A percentile compares a stretch with the other conserved stretches of the same genome.
Evolutionary conservation across 495 filamentous ascomycete genomes (phyloP).

Genomic region (Aspergillus nidulans): DNA sequence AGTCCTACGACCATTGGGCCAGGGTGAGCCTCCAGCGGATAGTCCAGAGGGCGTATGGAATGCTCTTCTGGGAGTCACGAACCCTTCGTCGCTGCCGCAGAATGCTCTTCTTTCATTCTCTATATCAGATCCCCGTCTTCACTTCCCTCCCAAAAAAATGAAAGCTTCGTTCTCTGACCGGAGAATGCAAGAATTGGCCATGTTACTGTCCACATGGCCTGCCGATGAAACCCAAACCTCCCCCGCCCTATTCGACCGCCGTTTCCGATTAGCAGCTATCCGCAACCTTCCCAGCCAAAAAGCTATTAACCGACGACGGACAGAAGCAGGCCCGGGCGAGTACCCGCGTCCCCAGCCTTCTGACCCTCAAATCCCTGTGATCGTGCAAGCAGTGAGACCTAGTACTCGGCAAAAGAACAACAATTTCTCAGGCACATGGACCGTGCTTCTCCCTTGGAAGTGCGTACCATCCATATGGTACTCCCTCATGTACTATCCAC

Average conservation of each 20-base stretch:
- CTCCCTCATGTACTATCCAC: constrained; percentile 75
- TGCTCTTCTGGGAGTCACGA: constrained; percentile 64
- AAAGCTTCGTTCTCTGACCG: constrained; percentile 29
- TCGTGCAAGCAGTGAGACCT: constrained; percentile 59
- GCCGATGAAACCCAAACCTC: constrained; percentile 54
- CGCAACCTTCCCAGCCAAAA: constrained; percentile 74
- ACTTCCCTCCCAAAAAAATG: constrained; percentile 54
- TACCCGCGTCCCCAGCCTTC: constrained; percentile 52
- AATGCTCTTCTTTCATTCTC: constrained; percentile 70
- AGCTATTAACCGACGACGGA: constrained; percentile 80
- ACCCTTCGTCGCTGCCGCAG: constrained; percentile 69
- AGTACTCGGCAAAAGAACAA: constrained; percentile 27
- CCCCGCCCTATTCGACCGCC: constrained; percentile 63
- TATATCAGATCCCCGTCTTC: constrained; percentile 73
- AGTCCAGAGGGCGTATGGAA: constrained; percentile 55
- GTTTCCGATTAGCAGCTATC: constrained; percentile 55
- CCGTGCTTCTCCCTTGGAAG: constrained; percentile 85
- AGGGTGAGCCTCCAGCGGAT: constrained; percentile 23
- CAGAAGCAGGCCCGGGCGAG: constrained; percentile 58
- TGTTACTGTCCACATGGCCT: constrained; percentile 65
- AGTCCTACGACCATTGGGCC: constrained; percentile 56
- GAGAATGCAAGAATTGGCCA: constrained; percentile 47
- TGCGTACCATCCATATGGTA: constrained; percentile 87
- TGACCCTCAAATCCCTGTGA: constrained; percentile 81
- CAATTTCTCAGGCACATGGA: constrained; percentile 71